Evolutionary conservation across 352 stramenopile species (phyloP).

Genomic region (Globisporangium spinosum): DNA sequence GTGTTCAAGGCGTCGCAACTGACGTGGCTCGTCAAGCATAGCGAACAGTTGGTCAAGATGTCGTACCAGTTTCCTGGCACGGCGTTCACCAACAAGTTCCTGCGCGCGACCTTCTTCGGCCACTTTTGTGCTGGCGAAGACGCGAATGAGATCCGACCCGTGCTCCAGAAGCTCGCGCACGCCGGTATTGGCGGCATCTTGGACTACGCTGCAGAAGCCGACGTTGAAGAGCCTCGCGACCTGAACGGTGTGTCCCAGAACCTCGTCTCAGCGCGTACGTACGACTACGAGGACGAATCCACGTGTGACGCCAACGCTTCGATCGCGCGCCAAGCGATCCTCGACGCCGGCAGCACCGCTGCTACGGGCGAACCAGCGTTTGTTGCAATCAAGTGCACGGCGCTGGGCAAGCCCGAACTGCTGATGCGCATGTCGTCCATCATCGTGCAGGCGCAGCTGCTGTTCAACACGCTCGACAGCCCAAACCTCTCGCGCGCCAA

Average conservation of each 20-base stretch:
- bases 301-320: conserved; percentile 92
- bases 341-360: conserved; percentile 52
- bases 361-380: conserved; percentile 77
- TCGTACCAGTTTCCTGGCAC: conserved; percentile 82
- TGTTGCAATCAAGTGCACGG: conserved; percentile 96
- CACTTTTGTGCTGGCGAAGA: conserved; percentile 96
- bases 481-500: conserved; percentile 82
- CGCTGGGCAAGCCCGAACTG: conserved; percentile 94
- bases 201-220: conserved; percentile 95
- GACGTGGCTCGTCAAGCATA: conserved; percentile 84
- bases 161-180: conserved; percentile 68
- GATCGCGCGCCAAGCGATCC: conserved; percentile 80
- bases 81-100: conserved; percentile 83
- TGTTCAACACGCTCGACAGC: conserved; percentile 91
- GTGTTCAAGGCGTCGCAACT: conserved; percentile 90
- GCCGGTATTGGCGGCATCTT: conserved; percentile 93
- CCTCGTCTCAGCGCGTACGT: conserved; percentile 89
- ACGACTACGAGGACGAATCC: conserved; percentile 94
- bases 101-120: conserved; percentile 94
- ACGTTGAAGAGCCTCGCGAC: conserved; percentile 79
- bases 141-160: conserved; percentile 78
- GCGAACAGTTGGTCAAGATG: conserved; percentile 75
- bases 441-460: conserved; percentile 88
- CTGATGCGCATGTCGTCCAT: conserved; percentile 93
- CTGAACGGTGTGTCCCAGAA: conserved; percentile 79